Evolutionary conservation across 768 basidiomycete genomes (phyloP), one percentile per base, ranked within the genome.

Genomic region (Agaricus blazei): DNA sequence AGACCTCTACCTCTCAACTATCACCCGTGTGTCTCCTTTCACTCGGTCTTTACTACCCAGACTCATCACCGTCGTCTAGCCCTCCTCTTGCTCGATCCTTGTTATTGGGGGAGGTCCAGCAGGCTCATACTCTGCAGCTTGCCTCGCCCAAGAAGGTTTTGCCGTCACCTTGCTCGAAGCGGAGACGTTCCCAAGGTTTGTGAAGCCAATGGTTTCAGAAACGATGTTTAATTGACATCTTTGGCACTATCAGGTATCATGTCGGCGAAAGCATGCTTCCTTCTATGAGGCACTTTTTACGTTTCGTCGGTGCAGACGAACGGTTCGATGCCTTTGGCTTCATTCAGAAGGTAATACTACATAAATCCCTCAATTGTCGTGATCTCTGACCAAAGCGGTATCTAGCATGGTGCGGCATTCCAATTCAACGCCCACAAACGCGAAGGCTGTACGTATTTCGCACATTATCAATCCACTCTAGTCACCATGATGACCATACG

Each of bases 81-180:
- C 59, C 23, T 44, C 61, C 52, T 63, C 62, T 47, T 64, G 58
- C 27, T 71, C 74, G 44, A 66, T 80, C 55, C 72, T 80, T 8
- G 62, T 80, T 51, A 70, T 80, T 19, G 78, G 78, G 15, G 81
- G 78, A 24, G 82, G 82, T 36, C 82, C 82, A 46, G 76, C 79
- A 26, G 82, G 82, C 26, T 75, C 76, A n/a, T 84, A 81, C 61
- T 77, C 81, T 40, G 82, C 81, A 1, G 68, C 79, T 37, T 80
- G 73, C 36, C 73, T 84, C 14, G 79, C 80, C 4, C 68, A 81
- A 51, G 82, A 83, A 66, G 82, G 81, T 1, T 63, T 83, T 44
- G 63, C 77, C 45, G 82, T 82, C 40, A 77, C 76, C 47, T 62
- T 83, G 3, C 68, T 82, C 27, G 82, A 84, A 67, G 70, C 75